Evolutionary conservation across 2,329 filamentous ascomycete genomes (phyloP), one percentile per base, ranked within the genome.

Genomic region (Teratosphaeria gauchensis): DNA sequence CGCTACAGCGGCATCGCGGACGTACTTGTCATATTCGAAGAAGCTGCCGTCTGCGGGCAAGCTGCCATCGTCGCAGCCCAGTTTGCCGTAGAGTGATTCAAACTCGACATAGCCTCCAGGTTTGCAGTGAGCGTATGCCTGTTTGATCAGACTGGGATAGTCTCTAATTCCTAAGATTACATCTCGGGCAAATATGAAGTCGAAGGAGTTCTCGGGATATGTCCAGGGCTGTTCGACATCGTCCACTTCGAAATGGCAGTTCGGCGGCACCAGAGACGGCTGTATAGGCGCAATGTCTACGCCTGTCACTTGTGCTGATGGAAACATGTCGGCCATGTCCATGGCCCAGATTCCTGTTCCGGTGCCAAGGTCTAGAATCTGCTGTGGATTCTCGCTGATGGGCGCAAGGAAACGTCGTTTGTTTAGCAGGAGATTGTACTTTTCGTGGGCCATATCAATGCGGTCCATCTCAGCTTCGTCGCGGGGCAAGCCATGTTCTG

Each of bases 331-430:
- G 11, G 61, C 65, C 58, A 77, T 74, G 19, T 66, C 66, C 66
- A 95, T 89, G 48, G 88, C 84, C 92, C 92, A 97, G 62, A 95
- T 92, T 51, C 90, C 90, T 0, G 90, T 95, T 19, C 92, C 92
- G 62, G 88, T 92, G 51, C 91, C 92, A 56, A 96, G 68, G 65
- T 85, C 84, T 57, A 85, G 21, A 67, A 63, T 60, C 31, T 57
- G 54, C 53, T 60, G 59, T 7, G 68, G 68, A 5, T 66, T 64
- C 6, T 61, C 52, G 53, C 57, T 56, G 48, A 71, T 63, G 1
- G 70, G 70, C 11, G 70, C 68, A 24, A 71, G 65, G 60, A 65
- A 70, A 33, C 71, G 62, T 33, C 61, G 59, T 46, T 68, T 67
- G 52, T 65, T 58, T 4, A 72, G 65, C 0, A 53, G 24, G 8